Base-by-base conservation (phyloP, 371 early-diverging fungal genomes). In the Umbelopsis sp. region DNA sequence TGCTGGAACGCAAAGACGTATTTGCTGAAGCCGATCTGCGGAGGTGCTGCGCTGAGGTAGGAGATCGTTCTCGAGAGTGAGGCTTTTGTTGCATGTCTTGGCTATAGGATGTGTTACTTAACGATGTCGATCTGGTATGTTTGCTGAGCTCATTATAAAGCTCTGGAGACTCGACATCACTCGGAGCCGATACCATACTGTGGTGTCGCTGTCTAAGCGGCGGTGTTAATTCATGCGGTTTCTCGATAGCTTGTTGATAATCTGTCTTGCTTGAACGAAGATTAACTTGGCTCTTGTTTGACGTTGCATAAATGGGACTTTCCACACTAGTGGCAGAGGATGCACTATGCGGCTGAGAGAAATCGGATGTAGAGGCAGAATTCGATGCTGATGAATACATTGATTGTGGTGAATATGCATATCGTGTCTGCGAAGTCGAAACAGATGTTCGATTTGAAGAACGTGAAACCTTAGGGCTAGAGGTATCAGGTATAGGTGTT, bases 21-120 rank as follows among this genome's bases (percentile, higher is more conserved):
- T 35, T 46, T 37, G 74, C 37, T 41, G 63, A 22, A 50, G 53
- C 50, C 3, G 52, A 45, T 63, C 57, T 41, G 25, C 65, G 68
- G 44, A 68, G 51, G 22, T 65, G 63, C 46, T 64, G 71, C 22
- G 50, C 16, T 6, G 48, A 48, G 18, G 65, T 16, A n/a, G 63
- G 71, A n/a, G 65, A 46, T 52, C 50, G 66, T 69, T 46, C 62
- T 35, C 48, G 63, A 41, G 29, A 50, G 14, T 50, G 70, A 51
- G 46, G 65, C n/a, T 38, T 38, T 53, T 50, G 50, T 45, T 63
- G 66, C 50, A 53, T 35, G 12, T 46, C 38, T 63, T 29, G 48
- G 22, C 29, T 57, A 29, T 57, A 57, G 10, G 57, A 57, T 18
- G 29, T 57, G 32, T 35, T 8, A 5, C 22, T 29, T 8, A 29